These are phyloP conservation scores for Gracilaria caudata DNA, from an alignment of 23 red algal genomes.

Conservation along the genomic window DNA sequence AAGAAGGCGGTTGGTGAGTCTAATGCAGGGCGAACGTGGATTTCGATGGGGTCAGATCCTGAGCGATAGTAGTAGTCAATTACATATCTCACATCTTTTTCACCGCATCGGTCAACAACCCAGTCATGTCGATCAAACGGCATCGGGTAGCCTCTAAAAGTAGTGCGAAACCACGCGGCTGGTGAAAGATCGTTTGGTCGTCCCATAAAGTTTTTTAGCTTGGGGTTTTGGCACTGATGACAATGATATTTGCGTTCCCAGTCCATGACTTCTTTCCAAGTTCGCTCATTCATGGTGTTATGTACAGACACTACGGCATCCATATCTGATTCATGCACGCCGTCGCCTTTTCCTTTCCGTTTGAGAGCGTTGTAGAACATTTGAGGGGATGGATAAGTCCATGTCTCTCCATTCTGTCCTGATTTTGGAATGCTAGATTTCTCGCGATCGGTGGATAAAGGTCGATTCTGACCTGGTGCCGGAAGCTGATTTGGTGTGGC, in stretches of 20 bases:
- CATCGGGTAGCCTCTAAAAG: slow-evolving; percentile 61
- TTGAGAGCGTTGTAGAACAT: slow-evolving; percentile 89
- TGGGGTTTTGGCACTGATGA: slow-evolving; percentile 60
- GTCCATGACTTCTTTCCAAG: slow-evolving; percentile 75
- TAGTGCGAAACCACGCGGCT: slow-evolving; percentile 56
- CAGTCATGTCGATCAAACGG: slow-evolving; percentile 93
- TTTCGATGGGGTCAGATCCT: slow-evolving; percentile 74
- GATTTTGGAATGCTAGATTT: slow-evolving; percentile 77
- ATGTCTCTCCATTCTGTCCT: slow-evolving; percentile 13
- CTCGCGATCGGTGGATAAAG: slow-evolving; percentile 65
- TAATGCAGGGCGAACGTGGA: slow-evolving; percentile 77
- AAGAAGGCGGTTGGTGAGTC: slow-evolving; percentile 60
- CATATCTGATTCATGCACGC: slow-evolving; percentile 78
- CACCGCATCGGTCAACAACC: slow-evolving; percentile 82
- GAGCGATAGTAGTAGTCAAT: slow-evolving; percentile 88
- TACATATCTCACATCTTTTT: slow-evolving; percentile 63
- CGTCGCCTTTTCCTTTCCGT: slow-evolving; percentile 83
- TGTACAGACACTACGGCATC: slow-evolving; percentile 77
- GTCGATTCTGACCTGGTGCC: slow-evolving; percentile 69
- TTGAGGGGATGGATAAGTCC: slow-evolving; percentile 86
- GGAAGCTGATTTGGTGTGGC: slow-evolving; percentile 79
- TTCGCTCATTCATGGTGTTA: slow-evolving; percentile 88
- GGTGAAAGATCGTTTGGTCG: slow-evolving; percentile 79
- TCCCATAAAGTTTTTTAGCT: slow-evolving; percentile 66
- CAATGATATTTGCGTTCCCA: slow-evolving; percentile 80